Conservation (phyloP, 208 protist genomes). For the Leishmania braziliensis region DNA sequence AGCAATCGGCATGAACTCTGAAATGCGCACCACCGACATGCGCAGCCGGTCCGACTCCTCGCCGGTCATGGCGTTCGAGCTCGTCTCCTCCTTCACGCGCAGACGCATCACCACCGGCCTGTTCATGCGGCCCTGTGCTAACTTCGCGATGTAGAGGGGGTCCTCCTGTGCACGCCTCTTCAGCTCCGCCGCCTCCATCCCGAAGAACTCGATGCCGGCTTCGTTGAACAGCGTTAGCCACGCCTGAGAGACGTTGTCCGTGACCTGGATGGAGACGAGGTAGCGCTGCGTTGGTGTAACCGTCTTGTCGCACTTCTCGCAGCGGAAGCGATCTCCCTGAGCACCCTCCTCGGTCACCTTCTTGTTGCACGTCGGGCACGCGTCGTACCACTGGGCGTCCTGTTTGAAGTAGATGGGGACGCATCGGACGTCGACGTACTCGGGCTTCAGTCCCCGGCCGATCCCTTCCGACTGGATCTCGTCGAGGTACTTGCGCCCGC, state of each 20-base stretch:
- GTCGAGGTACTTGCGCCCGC: conserved; percentile 86
- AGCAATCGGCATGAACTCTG: conserved; percentile 86
- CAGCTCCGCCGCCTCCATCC: conserved; percentile 83
- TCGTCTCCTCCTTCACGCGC: conserved; percentile 87
- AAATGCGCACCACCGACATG: conserved; percentile 78
- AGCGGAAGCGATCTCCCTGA: conserved; percentile 79
- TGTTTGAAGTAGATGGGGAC: conserved; percentile 92
- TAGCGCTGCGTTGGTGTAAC: conserved; percentile 86
- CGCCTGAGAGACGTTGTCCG: conserved; percentile 87
- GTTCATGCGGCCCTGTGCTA: conserved; percentile 85
- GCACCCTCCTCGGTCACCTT: conserved; percentile 87
- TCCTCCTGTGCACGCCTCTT: conserved; percentile 81
- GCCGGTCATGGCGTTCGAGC: conserved; percentile 40
- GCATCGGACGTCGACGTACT: conserved; percentile 89
- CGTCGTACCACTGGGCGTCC: conserved; percentile 91
- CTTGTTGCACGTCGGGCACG: conserved; percentile 92
- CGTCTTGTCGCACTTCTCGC: conserved; percentile 87
- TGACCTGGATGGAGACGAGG: conserved; percentile 86
- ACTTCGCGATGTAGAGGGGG: conserved; percentile 73
- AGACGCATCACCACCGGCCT: conserved; percentile 85
- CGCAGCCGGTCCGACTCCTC: conserved; percentile 81
- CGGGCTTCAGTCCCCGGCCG: conserved; percentile 77
- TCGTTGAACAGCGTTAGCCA: conserved; percentile 94
- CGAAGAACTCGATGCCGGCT: conserved; percentile 86
- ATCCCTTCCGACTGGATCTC: conserved; percentile 79